Conservation (phyloP, 2,329 filamentous ascomycete genomes). For the Hansfordia pulvinata region DNA sequence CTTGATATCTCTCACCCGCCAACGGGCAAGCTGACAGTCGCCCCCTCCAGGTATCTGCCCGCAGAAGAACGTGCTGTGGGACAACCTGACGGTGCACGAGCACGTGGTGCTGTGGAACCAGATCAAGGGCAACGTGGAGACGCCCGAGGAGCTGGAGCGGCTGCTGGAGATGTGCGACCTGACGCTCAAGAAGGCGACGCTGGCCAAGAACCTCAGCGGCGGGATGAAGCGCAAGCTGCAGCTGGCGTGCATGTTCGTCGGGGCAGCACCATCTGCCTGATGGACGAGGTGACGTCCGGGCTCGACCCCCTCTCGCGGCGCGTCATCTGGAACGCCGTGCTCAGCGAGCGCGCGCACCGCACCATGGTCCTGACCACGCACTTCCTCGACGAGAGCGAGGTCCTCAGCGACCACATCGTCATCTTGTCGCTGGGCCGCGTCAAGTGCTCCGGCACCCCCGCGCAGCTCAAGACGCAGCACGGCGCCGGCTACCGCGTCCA, state of each 20-base stretch:
- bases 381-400: conserved; percentile 15
- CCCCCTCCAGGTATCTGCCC: conserved; percentile 56
- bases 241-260: conserved; percentile 67
- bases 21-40: conserved; percentile 51
- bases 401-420: conserved; percentile 12
- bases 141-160: conserved; percentile 29
- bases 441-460: conserved; percentile 15
- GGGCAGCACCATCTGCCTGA: conserved; percentile 59
- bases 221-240: conserved; percentile 69
- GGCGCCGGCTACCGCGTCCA: conserved; percentile 16
- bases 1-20: no score
- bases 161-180: conserved; percentile 53
- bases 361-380: conserved; percentile 14
- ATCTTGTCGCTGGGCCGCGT: conserved; percentile 13
- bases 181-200: conserved; percentile 44
- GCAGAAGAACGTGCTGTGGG: conserved; percentile 67
- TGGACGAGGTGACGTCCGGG: conserved; percentile 64
- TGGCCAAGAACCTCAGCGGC: conserved; percentile 53
- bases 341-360: conserved; percentile 11
- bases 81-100: conserved; percentile 56
- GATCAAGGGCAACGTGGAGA: conserved; percentile 41
- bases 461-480: conserved; percentile 14
- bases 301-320: conserved; percentile 55
- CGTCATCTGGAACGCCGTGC: conserved; percentile 15
- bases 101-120: conserved; percentile 58